A percentile compares a stretch with the other conserved stretches of the same genome.
phyloP scores from a whole-genome alignment of 345 rosid genomes.

The Heritiera fomes region DNA sequence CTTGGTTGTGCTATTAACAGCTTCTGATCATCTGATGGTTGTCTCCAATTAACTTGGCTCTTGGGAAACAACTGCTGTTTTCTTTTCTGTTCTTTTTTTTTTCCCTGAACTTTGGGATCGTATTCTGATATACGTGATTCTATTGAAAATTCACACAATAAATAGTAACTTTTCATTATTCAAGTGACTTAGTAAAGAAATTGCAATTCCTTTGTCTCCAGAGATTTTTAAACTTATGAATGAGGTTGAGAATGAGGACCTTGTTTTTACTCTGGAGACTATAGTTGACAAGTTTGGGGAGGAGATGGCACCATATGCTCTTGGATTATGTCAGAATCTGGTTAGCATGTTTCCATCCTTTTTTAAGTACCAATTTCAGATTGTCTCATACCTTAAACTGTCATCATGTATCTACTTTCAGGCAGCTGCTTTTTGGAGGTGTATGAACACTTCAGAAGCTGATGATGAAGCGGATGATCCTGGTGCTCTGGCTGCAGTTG shows the following conservation, averaged over 20 bases:
- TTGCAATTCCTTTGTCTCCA: constrained; percentile 33
- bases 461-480: constrained; percentile 75
- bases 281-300: constrained; percentile 85
- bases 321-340: constrained; percentile 81
- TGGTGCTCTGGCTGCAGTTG: constrained; percentile 86
- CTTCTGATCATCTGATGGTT: background rate
- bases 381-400: constrained; percentile 6
- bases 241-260: constrained; percentile 97
- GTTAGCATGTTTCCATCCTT: constrained; percentile 29
- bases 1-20: background rate
- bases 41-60: background rate
- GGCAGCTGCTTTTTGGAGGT: constrained; percentile 88
- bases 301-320: constrained; percentile 83
- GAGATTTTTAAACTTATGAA: constrained; percentile 97
- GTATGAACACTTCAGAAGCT: constrained; percentile 74
- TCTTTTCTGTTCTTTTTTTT: background rate
- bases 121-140: background rate
- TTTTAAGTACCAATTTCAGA: background rate
- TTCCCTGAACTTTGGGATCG: background rate
- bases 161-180: background rate
- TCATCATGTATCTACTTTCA: constrained; percentile 22
- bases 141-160: background rate
- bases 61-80: background rate
- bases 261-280: constrained; percentile 76
- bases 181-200: background rate